phyloP scores from a whole-genome alignment of 768 basidiomycete species.

The Exsudoporus frostii region DNA sequence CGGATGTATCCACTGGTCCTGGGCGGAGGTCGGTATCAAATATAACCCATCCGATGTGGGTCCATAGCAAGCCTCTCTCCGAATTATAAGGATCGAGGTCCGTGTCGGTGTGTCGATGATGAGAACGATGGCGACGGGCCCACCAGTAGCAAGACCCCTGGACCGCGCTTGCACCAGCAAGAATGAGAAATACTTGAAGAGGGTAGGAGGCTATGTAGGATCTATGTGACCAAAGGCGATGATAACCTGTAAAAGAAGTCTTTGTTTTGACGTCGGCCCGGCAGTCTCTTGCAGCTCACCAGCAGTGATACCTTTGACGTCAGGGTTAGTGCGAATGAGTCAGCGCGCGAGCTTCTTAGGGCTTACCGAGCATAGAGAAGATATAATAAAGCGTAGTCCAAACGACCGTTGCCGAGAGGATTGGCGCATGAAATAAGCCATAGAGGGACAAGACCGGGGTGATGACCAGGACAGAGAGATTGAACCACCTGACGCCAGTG shows the following conservation, averaged over 20 bases:
- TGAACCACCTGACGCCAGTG: constrained; percentile 72
- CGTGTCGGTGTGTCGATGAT: constrained; percentile 83
- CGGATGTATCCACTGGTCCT: constrained; percentile 71
- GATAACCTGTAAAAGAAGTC: constrained; percentile 52
- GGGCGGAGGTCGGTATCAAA: constrained; percentile 69
- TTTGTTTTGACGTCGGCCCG: neutral
- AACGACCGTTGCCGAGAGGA: constrained; percentile 49
- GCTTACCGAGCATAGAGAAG: constrained; percentile 80
- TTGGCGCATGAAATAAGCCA: constrained; percentile 53
- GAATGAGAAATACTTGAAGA: constrained; percentile 66
- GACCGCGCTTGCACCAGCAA: constrained; percentile 78
- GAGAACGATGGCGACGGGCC: constrained; percentile 79
- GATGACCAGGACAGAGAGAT: constrained; percentile 61
- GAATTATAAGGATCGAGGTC: constrained; percentile 84
- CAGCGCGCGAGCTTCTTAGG: neutral
- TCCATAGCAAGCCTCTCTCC: constrained; percentile 73
- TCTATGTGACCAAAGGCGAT: constrained; percentile 84
- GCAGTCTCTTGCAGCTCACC: constrained; percentile 26
- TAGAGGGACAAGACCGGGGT: constrained; percentile 71
- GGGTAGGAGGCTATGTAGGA: constrained; percentile 74
- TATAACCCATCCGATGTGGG: constrained; percentile 84
- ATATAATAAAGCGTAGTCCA: constrained; percentile 74
- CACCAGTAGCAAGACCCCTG: constrained; percentile 89
- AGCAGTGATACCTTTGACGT: constrained; percentile 47
- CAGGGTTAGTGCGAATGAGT: constrained; percentile 13